These are phyloP conservation scores for Wallemia ichthyophaga DNA, from an alignment of 1,284 basidiomycete species.

Conservation along the genomic window DNA sequence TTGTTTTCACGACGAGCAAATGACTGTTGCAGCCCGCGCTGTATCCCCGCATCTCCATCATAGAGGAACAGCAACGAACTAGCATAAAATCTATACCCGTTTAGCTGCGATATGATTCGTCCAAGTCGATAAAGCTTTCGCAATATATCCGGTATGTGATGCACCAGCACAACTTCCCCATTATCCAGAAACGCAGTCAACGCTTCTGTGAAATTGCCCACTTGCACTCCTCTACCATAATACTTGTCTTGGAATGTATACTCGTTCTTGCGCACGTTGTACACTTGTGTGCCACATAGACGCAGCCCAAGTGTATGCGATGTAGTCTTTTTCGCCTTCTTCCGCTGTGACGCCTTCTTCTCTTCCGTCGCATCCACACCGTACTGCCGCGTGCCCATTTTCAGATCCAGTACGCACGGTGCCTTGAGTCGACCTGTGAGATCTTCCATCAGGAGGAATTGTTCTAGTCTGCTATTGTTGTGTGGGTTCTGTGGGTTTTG, in stretches of 20 bases:
- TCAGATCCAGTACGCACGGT: slow-evolving; percentile 88
- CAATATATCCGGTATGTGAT: slow-evolving; percentile 73
- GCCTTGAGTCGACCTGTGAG: slow-evolving; percentile 74
- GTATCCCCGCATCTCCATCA: slow-evolving; percentile 68
- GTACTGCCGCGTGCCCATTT: slow-evolving; percentile 97
- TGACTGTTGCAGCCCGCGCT: slow-evolving; percentile 22
- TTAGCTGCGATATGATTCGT: slow-evolving; percentile 53
- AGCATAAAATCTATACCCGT: slow-evolving; percentile 90
- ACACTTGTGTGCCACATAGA: slow-evolving; percentile 97
- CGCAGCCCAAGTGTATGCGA: slow-evolving; percentile 67
- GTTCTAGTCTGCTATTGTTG: slow-evolving; percentile 22
- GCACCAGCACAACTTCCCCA: slow-evolving; percentile 48
- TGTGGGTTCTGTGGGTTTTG: not conserved
- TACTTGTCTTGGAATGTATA: slow-evolving; percentile 94
- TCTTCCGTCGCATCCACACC: slow-evolving; percentile 71
- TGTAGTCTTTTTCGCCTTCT: slow-evolving; percentile 90
- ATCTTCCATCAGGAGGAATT: slow-evolving; percentile 98
- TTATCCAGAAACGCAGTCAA: slow-evolving; percentile 60
- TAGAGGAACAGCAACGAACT: slow-evolving; percentile 91
- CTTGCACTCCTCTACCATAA: slow-evolving; percentile 59
- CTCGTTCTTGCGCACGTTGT: slow-evolving; percentile 47
- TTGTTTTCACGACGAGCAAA: slow-evolving; percentile 15
- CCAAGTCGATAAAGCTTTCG: slow-evolving; percentile 84
- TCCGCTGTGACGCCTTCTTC: slow-evolving; percentile 92
- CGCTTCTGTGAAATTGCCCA: slow-evolving; percentile 52